Evolutionary conservation across 495 filamentous ascomycete species (phyloP), one percentile per base, ranked within the genome.

Genomic region (Hypoxylon lenormandii): DNA sequence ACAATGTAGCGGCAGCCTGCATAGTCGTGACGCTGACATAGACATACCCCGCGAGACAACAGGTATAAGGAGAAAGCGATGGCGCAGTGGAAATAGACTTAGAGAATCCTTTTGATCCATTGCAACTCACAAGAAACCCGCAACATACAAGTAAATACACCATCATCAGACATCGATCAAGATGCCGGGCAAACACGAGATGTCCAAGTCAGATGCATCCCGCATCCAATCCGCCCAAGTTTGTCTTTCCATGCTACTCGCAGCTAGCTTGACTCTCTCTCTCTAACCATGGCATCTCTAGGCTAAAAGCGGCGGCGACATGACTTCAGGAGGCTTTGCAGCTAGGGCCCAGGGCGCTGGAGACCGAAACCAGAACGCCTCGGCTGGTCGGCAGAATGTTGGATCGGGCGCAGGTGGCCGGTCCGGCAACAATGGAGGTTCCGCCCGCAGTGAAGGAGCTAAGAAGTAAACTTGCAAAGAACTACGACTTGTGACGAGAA

Each of bases 181-280:
- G 47, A 54, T 37, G 0, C 60, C 60, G 63, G 63, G 28, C 8
- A 60, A 55, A 49, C 12, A 60, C 23, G 16, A 50, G 18, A 64
- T 52, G 63, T 49, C 62, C 4, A 60, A 58, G 22, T 45, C 53
- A 11, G 63, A 58, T 58, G 46, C 61, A 4, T n/a, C 37, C 2
- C 16, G 53, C 36, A 71, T 73, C 50, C 66, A 73, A 18, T 64
- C 70, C 4, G 15, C 40, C 0, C 62, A 71, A 62, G 73, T 75
- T n/a, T 4, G 70, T 7, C 15, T 5, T 16, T 3, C 37, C 3
- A 33, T 45, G 1, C 15, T 0, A 3, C 19, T 52, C 3, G 12
- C 0, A 36, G 0, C 1, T 8, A 42, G 7, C 37, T 6, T 28
- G 26, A 28, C n/a, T n/a, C n/a, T n/a, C 13, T 7, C 2, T 18